Evolutionary conservation across 2,329 filamentous ascomycete genomes (phyloP).

Genomic region (Paecilomyces dactylethromorphus): DNA sequence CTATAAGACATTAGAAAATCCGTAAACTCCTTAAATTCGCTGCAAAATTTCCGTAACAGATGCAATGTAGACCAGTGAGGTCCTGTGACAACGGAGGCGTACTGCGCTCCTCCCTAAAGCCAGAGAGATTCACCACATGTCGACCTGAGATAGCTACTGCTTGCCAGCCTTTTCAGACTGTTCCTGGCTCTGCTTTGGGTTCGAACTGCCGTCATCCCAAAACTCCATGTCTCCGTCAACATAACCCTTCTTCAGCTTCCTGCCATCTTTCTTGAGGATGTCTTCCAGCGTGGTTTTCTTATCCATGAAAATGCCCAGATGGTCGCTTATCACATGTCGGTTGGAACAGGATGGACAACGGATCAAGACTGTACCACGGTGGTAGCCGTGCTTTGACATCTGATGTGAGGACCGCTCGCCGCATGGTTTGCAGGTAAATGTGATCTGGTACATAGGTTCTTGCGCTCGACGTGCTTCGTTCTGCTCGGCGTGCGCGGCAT

Average conservation of each 20-base stretch:
- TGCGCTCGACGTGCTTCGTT: slow-evolving; percentile 31
- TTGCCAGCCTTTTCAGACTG: slow-evolving; percentile 8
- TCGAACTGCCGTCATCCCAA: slow-evolving; percentile 66
- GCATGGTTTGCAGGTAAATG: slow-evolving; percentile 90
- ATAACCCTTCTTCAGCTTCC: slow-evolving; percentile 73
- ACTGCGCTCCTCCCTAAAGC: not conserved
- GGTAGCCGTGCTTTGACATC: slow-evolving; percentile 91
- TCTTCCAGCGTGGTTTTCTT: slow-evolving; percentile 37
- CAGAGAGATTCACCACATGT: not conserved
- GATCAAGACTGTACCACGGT: slow-evolving; percentile 81
- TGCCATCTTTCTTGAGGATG: slow-evolving; percentile 38
- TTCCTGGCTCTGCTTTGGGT: slow-evolving; percentile 14
- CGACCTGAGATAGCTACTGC: slow-evolving; percentile 2
- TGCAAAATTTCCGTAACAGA: not conserved
- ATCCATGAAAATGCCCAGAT: slow-evolving; percentile 59
- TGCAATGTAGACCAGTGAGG: not conserved
- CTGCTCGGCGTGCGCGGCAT: slow-evolving; percentile 25
- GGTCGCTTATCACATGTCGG: slow-evolving; percentile 85
- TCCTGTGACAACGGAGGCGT: not conserved
- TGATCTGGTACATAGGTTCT: slow-evolving; percentile 73
- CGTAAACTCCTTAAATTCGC: not conserved
- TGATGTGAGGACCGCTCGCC: slow-evolving; percentile 71
- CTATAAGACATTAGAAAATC: not conserved
- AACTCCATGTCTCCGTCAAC: slow-evolving; percentile 86
- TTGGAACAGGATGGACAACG: slow-evolving; percentile 81